Base-by-base conservation (phyloP, 1,284 basidiomycete species). In the Ustilago sp. region DNA sequence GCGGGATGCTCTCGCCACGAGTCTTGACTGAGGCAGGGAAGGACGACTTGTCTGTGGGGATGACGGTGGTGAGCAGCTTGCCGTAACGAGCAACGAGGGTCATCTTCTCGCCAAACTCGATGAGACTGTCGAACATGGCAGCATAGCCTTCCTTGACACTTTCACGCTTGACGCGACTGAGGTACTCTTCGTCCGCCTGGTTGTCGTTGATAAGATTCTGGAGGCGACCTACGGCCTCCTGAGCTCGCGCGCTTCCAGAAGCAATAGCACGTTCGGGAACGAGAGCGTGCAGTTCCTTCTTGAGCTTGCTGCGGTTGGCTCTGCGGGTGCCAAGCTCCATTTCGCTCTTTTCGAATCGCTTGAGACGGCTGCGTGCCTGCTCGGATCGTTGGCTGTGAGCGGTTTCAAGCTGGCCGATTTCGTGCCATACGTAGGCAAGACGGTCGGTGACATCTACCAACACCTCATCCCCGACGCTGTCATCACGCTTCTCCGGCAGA, bases 51-150 rank as follows among this genome's bases (percentile, higher is more conserved):
- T 79, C 78, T 43, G 74, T 72, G 23, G 82, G 70, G 35, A 83
- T 51, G 17, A 74, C 47, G 2, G 65, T 64, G 35, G 70, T 68
- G 36, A 83, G 59, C 32, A 82, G 65, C 63, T 83, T 83, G 59
- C 81, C 81, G 53, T 83, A 77, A 15, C 79, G 77, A 9, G 82
- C 79, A 7, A 77, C 72, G 23, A 83, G 62, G 3, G 82, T 77
- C 63, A 81, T 59, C 66, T 81, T 82, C 41, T 83, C 82, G 19
- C 82, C 82, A 52, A 81, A 77, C 61, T 81, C 80, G 60, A 81
- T 80, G 50, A 83, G 63, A 52, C 77, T 79, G 67, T 83, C 82
- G 43, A 83, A 80, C 62, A 80, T 69, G 59, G 65, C 68, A n/a
- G 57, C 51, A 31, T 75, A 81, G 31, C 71, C 68, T n/a, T 78